Percentiles rank a stretch among this genome's conserved stretches.
These are phyloP conservation scores for Emiliania huxleyi DNA, from an alignment of 78 protist genomes.

Conservation along the genomic window DNA sequence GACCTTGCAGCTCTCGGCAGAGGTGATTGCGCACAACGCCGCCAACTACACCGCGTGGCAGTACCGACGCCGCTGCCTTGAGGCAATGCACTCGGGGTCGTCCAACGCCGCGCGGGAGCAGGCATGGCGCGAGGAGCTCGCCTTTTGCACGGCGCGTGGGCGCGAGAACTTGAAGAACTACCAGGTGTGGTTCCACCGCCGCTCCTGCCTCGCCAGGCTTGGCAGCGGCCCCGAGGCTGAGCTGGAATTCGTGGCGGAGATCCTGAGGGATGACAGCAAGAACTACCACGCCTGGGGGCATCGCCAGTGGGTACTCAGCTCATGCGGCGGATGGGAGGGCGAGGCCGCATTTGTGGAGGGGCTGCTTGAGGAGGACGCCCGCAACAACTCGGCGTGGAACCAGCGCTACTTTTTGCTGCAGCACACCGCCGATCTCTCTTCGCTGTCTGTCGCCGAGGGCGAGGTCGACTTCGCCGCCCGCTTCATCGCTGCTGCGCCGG, in stretches of 20 bases:
- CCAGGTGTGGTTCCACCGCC: conserved; percentile 91
- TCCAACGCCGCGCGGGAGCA: background rate
- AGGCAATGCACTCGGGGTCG: conserved; percentile 37
- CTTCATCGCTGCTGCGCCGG: background rate
- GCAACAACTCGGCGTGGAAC: conserved; percentile 96
- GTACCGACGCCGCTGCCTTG: conserved; percentile 45
- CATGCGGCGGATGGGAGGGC: conserved; percentile 43
- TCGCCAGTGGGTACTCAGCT: conserved; percentile 30
- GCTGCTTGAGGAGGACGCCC: conserved; percentile 71
- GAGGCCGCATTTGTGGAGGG: conserved; percentile 68
- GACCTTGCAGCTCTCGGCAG: conserved; percentile 68
- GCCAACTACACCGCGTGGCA: conserved; percentile 90
- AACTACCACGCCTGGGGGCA: conserved; percentile 97
- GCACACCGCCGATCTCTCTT: background rate
- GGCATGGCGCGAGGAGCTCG: conserved; percentile 63
- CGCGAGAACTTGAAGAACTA: conserved; percentile 80
- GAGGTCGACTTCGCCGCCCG: background rate
- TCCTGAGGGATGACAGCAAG: conserved; percentile 78
- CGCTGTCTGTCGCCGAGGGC: background rate
- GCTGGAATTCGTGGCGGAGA: conserved; percentile 47
- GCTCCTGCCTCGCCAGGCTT: conserved; percentile 53
- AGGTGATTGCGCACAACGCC: conserved; percentile 74
- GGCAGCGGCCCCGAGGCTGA: conserved; percentile 60
- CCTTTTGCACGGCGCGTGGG: conserved; percentile 47
- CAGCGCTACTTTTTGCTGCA: conserved; percentile 76